Conservation (phyloP, 1,284 basidiomycete species). For the Trichosporon faecale region DNA sequence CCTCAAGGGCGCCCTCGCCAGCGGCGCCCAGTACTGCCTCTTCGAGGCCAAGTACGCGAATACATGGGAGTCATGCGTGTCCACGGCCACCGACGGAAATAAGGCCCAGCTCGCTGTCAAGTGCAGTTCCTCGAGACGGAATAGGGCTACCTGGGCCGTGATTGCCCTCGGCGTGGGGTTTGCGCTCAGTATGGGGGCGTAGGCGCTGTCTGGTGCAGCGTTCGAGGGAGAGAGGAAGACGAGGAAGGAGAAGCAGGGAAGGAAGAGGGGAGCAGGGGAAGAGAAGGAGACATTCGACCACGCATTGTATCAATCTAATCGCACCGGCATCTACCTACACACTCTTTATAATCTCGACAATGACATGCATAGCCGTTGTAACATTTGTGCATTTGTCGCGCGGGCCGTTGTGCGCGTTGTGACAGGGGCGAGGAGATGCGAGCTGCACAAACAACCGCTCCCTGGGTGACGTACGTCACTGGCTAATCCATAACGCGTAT, state of each 20-base stretch:
- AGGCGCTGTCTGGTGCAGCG: neutral
- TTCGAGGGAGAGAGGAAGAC: neutral
- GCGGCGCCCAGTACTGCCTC: neutral
- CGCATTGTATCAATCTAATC: neutral
- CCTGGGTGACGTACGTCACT: neutral
- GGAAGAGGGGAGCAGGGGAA: neutral
- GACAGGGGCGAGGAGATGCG: neutral
- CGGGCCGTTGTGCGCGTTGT: no score
- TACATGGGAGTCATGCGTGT: neutral
- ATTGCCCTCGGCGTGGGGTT: neutral
- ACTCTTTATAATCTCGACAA: neutral
- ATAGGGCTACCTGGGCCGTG: neutral
- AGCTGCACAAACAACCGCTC: no score
- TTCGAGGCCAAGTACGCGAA: neutral
- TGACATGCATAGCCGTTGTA: slow-evolving; percentile 1
- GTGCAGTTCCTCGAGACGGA: neutral
- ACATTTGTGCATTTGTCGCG: neutral
- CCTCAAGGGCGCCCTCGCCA: neutral
- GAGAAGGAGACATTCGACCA: neutral
- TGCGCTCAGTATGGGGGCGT: neutral
- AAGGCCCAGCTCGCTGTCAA: neutral
- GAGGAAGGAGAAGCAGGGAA: neutral
- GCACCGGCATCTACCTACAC: neutral
- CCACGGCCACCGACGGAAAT: neutral
- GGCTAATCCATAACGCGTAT: neutral